Percentiles rank a stretch among this genome's conserved stretches.
phyloP scores from a whole-genome alignment of 805 yeast species.

The Myxozyma neglecta region DNA sequence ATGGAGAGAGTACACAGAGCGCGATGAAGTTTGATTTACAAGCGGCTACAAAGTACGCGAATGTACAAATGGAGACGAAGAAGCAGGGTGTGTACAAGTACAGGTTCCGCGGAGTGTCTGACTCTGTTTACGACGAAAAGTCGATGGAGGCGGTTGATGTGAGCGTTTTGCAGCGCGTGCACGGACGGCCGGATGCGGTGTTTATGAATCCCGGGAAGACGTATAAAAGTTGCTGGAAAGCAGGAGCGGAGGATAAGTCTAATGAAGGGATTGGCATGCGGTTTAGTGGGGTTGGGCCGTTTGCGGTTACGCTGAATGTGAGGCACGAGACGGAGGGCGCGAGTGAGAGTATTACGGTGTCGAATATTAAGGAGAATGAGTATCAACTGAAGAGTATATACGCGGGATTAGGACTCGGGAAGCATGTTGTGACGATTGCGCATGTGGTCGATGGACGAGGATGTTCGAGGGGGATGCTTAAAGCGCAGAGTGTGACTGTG shows the following conservation, averaged over 20 bases:
- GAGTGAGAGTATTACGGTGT: slow-evolving; percentile 49
- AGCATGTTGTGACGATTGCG: slow-evolving; percentile 59
- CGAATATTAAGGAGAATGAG: slow-evolving; percentile 44
- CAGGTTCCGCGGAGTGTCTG: slow-evolving; percentile 61
- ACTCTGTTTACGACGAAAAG: slow-evolving; percentile 52
- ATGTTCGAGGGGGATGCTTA: slow-evolving; percentile 49
- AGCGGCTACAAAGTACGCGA: slow-evolving; percentile 54
- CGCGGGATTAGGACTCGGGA: slow-evolving; percentile 63
- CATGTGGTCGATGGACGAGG: slow-evolving; percentile 68
- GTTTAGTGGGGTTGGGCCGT: slow-evolving; percentile 49
- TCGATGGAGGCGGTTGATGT: slow-evolving; percentile 40
- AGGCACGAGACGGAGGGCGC: slow-evolving; percentile 61
- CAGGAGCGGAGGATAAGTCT: slow-evolving; percentile 44
- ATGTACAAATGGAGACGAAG: slow-evolving; percentile 47
- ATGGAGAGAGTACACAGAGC: slow-evolving; percentile 22
- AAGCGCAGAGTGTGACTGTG: slow-evolving; percentile 51
- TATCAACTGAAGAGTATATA: slow-evolving; percentile 49
- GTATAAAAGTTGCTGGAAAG: slow-evolving; percentile 51
- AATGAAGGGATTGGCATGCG: slow-evolving; percentile 54
- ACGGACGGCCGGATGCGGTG: slow-evolving; percentile 59
- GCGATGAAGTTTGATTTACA: slow-evolving; percentile 41
- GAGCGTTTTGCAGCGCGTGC: slow-evolving; percentile 53
- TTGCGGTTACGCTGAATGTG: slow-evolving; percentile 48
- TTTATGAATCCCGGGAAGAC: slow-evolving; percentile 52
- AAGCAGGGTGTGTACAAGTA: slow-evolving; percentile 63